Conservation (phyloP, 1,284 basidiomycete genomes). For the Ceraceosorus bombacis region DNA sequence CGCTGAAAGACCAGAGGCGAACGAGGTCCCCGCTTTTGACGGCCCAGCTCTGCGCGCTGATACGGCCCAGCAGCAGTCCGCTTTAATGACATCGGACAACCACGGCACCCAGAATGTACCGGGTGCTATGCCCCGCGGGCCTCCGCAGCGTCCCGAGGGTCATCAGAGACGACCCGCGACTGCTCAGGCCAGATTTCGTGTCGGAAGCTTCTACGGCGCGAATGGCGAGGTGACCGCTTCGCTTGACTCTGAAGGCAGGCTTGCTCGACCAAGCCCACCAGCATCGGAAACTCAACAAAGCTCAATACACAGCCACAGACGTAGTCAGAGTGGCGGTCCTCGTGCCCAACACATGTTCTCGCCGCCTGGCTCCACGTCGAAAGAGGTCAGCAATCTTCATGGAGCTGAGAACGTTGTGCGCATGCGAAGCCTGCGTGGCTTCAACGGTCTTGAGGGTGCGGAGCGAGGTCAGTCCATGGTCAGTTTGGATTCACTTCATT, state of each 20-base stretch:
- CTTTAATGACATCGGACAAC: conserved; percentile 3
- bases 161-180: neutral
- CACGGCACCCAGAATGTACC: no score
- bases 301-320: neutral
- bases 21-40: conserved; percentile 5
- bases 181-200: conserved; percentile 7
- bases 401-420: conserved; percentile 16
- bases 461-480: conserved; percentile 31
- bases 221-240: conserved; percentile 26
- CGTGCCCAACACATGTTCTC: conserved; percentile 20
- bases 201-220: conserved; percentile 33
- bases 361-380: conserved; percentile 10
- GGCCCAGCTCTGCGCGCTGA: conserved; percentile 3
- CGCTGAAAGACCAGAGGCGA: neutral
- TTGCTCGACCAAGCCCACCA: conserved; percentile 9
- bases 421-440: conserved; percentile 29
- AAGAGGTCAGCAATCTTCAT: neutral
- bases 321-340: conserved; percentile 5
- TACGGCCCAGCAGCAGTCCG: conserved; percentile 9
- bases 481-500: conserved; percentile 26
- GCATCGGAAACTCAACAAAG: conserved; percentile 4
- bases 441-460: conserved; percentile 29
- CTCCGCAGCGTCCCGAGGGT: no score
- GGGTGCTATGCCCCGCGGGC: no score
- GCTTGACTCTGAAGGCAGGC: conserved; percentile 18